Evolutionary conservation across 306 rosid species (phyloP).

Genomic region (Canavalia ensiformis): DNA sequence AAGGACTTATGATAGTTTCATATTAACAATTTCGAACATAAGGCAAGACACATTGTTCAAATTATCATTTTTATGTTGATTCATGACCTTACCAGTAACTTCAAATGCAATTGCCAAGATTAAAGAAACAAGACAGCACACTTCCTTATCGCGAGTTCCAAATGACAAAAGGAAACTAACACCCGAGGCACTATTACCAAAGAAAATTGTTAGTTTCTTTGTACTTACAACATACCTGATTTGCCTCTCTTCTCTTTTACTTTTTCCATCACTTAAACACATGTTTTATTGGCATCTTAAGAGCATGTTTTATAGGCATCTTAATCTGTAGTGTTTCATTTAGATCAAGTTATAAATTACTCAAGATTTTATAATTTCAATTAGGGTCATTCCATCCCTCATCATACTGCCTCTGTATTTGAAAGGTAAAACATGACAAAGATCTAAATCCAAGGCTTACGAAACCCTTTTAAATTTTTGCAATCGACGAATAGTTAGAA

Average conservation of each 20-base stretch:
- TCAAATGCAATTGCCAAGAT: background rate
- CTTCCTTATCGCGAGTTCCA: background rate
- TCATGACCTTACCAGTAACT: background rate
- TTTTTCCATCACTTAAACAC: background rate
- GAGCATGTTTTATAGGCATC: background rate
- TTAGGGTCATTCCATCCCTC: background rate
- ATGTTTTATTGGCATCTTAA: too few relatives aligned
- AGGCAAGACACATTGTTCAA: background rate
- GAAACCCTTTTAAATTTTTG: constrained; percentile 79
- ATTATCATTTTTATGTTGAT: background rate
- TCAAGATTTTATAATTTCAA: background rate
- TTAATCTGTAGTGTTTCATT: background rate
- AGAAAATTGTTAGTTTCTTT: background rate
- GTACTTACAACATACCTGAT: background rate
- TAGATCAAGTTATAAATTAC: constrained; percentile 7
- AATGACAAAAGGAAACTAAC: background rate
- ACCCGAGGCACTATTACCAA: background rate
- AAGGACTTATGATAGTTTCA: background rate
- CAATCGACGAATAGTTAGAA: constrained; percentile 76
- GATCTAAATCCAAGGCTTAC: constrained; percentile 87
- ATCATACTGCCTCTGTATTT: background rate
- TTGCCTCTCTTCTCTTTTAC: background rate
- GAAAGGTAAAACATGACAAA: constrained; percentile 61
- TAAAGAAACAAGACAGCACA: background rate
- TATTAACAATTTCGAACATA: constrained; percentile 5